phyloP scores from a whole-genome alignment of 176 grass and related monocot genomes.

The Tillandsia fasciculata region DNA sequence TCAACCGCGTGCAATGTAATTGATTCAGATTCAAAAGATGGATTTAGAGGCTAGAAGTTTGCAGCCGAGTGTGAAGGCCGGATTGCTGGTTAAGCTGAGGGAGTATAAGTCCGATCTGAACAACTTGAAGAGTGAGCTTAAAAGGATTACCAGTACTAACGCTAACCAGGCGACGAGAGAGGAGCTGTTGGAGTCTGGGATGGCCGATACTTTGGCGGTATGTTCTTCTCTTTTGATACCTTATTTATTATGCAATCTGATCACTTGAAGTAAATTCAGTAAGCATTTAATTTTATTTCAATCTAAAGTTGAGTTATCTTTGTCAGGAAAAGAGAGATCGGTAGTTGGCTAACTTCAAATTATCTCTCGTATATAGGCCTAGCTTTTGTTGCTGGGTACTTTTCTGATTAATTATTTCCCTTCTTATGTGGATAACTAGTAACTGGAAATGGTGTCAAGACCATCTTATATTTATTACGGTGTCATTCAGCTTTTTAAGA shows the following conservation, averaged over 20 bases:
- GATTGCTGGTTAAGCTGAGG: slow-evolving; percentile 73
- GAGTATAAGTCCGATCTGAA: slow-evolving; percentile 91
- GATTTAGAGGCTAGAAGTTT: slow-evolving; percentile 85
- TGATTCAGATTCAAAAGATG: slow-evolving; percentile 68
- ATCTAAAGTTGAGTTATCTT: too few species aligned
- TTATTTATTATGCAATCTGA: not conserved
- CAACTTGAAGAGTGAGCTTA: slow-evolving; percentile 69
- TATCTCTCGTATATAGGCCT: too few species aligned
- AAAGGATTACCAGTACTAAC: slow-evolving; percentile 55
- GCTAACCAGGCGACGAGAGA: slow-evolving; percentile 60
- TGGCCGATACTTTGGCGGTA: slow-evolving; percentile 67
- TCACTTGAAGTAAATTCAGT: not conserved
- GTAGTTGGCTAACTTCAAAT: too few species aligned
- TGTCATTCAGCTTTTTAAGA: too few species aligned
- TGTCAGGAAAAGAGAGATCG: too few species aligned
- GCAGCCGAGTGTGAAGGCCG: slow-evolving; percentile 67
- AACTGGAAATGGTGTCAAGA: too few species aligned
- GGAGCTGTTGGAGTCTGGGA: slow-evolving; percentile 74
- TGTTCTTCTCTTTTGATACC: slow-evolving; percentile 3
- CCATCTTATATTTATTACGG: too few species aligned
- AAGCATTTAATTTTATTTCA: too few species aligned
- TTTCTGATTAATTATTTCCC: too few species aligned
- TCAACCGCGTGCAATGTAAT: not conserved
- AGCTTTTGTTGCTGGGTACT: too few species aligned
- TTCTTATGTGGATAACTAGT: too few species aligned